phyloP scores from a whole-genome alignment of 768 basidiomycete species.

The Kwoniella bestiolae region DNA sequence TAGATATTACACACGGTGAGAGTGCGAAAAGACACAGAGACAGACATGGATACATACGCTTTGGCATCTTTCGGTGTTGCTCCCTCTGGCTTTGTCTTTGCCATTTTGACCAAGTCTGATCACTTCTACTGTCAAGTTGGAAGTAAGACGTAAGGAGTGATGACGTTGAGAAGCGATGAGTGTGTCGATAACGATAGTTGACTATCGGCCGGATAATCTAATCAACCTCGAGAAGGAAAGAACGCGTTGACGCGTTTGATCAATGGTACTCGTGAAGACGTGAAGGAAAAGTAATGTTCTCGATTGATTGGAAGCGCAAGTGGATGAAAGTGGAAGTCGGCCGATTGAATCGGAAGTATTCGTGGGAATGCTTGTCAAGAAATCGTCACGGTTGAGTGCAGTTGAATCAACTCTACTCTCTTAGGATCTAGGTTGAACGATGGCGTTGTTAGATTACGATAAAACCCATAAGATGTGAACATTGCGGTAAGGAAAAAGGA shows the following conservation, averaged over 20 bases:
- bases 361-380: neutral
- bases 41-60: conserved; percentile 36
- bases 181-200: neutral
- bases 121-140: too few species aligned
- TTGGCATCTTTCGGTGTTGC: conserved; percentile 37
- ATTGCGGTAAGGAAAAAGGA: neutral
- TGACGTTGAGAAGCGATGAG: neutral
- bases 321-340: neutral
- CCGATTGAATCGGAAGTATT: neutral
- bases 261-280: neutral
- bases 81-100: conserved; percentile 26
- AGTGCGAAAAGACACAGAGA: too few species aligned
- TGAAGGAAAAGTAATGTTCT: conserved; percentile 10
- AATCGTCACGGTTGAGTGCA: neutral
- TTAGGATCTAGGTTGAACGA: neutral
- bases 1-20: too few species aligned
- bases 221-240: neutral
- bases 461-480: neutral
- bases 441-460: neutral
- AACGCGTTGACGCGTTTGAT: conserved; percentile 5
- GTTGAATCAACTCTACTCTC: neutral
- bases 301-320: neutral
- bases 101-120: too few species aligned
- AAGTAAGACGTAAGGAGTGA: too few species aligned
- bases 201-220: conserved; percentile 10